Percentiles rank a stretch among this genome's conserved stretches.
Evolutionary conservation across 805 yeast genomes (phyloP).

Genomic region (Cyberlindnera xylosilytica): DNA sequence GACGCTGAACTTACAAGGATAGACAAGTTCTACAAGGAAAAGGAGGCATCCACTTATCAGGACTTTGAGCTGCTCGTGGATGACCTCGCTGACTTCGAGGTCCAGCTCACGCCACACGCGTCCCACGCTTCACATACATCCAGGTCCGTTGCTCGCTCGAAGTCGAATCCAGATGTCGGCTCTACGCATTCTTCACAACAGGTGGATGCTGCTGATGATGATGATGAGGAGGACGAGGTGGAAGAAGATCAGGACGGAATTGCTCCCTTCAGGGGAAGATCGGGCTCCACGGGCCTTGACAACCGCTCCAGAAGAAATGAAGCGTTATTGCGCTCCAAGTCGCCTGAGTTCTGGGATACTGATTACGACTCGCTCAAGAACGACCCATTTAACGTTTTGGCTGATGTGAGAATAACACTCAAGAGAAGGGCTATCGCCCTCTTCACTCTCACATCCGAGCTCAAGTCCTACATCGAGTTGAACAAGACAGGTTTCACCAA

Average conservation of each 20-base stretch:
- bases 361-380: slow-evolving; percentile 20
- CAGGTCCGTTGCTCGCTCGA: slow-evolving; percentile 12
- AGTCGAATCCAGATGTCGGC: slow-evolving; percentile 17
- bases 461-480: slow-evolving; percentile 77
- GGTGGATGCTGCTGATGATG: neutral
- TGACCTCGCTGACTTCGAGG: slow-evolving; percentile 63
- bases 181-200: neutral
- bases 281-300: slow-evolving; percentile 22
- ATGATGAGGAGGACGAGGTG: slow-evolving; percentile 28
- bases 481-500: slow-evolving; percentile 88
- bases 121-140: neutral
- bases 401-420: slow-evolving; percentile 48
- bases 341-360: slow-evolving; percentile 27
- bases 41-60: slow-evolving; percentile 55
- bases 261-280: slow-evolving; percentile 20
- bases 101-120: slow-evolving; percentile 13
- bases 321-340: slow-evolving; percentile 16
- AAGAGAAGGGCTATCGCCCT: slow-evolving; percentile 62
- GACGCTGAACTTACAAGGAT: slow-evolving; percentile 76
- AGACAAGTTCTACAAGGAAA: slow-evolving; percentile 66
- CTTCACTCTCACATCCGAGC: slow-evolving; percentile 75
- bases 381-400: slow-evolving; percentile 23
- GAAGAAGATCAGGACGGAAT: slow-evolving; percentile 27
- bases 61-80: slow-evolving; percentile 54
- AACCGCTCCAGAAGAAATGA: slow-evolving; percentile 20